A percentile compares a stretch with the other conserved stretches of the same genome.
These are phyloP conservation scores for Xerocomellus dryophilus DNA, from an alignment of 768 basidiomycete genomes.

Conservation along the genomic window DNA sequence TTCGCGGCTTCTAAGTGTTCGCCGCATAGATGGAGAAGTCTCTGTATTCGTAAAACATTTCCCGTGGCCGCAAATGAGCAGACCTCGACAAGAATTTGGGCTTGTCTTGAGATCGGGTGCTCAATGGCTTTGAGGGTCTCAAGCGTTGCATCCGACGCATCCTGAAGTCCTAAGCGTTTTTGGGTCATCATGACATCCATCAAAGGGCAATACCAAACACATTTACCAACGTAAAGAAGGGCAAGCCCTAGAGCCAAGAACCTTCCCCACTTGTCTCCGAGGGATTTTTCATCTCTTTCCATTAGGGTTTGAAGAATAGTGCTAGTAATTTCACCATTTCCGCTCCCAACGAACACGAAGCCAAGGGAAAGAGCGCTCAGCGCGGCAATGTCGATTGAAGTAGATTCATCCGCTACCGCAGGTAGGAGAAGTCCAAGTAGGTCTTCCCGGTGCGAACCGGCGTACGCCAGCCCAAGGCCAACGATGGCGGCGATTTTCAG, in stretches of 20 bases:
- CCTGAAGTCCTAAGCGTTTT: slow-evolving; percentile 69
- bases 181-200: slow-evolving; percentile 7
- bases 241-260: slow-evolving; percentile 90
- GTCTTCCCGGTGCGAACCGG: slow-evolving; percentile 89
- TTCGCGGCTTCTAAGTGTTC: slow-evolving; percentile 70
- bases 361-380: slow-evolving; percentile 87
- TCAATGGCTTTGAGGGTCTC: slow-evolving; percentile 92
- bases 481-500: slow-evolving; percentile 87
- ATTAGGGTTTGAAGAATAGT: slow-evolving; percentile 89
- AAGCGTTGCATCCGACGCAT: slow-evolving; percentile 89
- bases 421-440: slow-evolving; percentile 76
- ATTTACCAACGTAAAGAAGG: slow-evolving; percentile 83
- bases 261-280: slow-evolving; percentile 92
- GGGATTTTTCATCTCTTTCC: slow-evolving; percentile 71
- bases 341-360: slow-evolving; percentile 94
- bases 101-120: slow-evolving; percentile 87
- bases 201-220: neutral
- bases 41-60: slow-evolving; percentile 90
- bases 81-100: slow-evolving; percentile 88
- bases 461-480: slow-evolving; percentile 92
- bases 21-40: slow-evolving; percentile 89
- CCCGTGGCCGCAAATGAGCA: slow-evolving; percentile 95
- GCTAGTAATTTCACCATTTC: slow-evolving; percentile 87
- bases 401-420: slow-evolving; percentile 72
- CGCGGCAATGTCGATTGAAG: slow-evolving; percentile 86